Evolutionary conservation across 495 filamentous ascomycete genomes (phyloP).

Genomic region (Sporormia fimetaria): DNA sequence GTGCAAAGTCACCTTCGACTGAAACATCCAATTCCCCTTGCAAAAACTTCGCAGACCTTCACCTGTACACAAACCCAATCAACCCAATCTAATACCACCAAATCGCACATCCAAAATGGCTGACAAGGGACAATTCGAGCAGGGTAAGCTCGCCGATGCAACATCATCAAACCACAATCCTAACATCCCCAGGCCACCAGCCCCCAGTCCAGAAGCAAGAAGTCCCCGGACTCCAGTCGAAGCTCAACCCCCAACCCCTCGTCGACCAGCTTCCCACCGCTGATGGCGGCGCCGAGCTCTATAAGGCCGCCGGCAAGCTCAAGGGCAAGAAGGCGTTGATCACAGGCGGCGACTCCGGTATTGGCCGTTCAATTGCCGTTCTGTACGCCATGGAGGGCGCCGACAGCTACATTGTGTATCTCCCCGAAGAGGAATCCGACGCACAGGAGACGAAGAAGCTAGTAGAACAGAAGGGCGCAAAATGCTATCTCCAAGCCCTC

Average conservation of each 20-base stretch:
- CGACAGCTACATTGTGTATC: slow-evolving; percentile 57
- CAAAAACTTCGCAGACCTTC: too few species aligned
- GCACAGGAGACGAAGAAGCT: slow-evolving; percentile 59
- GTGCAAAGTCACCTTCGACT: too few species aligned
- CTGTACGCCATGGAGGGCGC: slow-evolving; percentile 77
- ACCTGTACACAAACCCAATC: too few species aligned
- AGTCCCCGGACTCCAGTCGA: slow-evolving; percentile 54
- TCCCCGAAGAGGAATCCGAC: slow-evolving; percentile 65
- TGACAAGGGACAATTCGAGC: slow-evolving; percentile 8
- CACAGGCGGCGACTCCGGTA: slow-evolving; percentile 73
- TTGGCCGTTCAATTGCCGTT: slow-evolving; percentile 67
- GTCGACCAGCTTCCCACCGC: slow-evolving; percentile 57
- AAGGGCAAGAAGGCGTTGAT: slow-evolving; percentile 57
- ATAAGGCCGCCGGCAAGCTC: slow-evolving; percentile 70
- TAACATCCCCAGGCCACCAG: slow-evolving; percentile 44
- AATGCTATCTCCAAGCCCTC: slow-evolving; percentile 47
- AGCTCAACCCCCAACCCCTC: slow-evolving; percentile 52
- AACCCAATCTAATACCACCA: too few species aligned
- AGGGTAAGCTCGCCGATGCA: slow-evolving; percentile 4
- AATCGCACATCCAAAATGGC: background rate
- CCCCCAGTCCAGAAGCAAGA: slow-evolving; percentile 56
- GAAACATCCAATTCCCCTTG: too few species aligned
- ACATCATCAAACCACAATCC: background rate
- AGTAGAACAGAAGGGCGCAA: slow-evolving; percentile 53
- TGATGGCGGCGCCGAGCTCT: slow-evolving; percentile 57